Percentiles rank a stretch among this genome's conserved stretches.
These are phyloP conservation scores for Opeltia flavorubescens DNA, from an alignment of 495 filamentous ascomycete genomes.

Conservation along the genomic window DNA sequence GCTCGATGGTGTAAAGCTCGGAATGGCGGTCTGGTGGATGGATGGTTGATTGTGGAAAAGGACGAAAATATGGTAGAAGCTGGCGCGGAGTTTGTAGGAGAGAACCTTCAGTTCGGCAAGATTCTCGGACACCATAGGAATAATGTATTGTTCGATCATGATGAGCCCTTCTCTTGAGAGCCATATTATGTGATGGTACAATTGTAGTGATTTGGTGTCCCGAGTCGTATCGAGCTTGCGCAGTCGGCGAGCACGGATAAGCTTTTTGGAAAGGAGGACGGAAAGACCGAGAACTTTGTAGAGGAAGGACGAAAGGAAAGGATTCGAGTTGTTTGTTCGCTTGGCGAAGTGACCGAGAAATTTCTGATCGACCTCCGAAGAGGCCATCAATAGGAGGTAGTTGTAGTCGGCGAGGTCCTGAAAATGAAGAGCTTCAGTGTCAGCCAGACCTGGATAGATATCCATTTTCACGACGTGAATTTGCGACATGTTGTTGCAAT, in stretches of 20 bases:
- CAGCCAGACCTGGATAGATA: conserved; percentile 1
- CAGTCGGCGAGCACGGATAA: conserved; percentile 67
- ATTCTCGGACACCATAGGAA: conserved; percentile 59
- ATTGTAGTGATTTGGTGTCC: conserved; percentile 64
- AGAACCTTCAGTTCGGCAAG: conserved; percentile 69
- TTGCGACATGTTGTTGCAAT: not conserved
- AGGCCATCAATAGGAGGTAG: conserved; percentile 61
- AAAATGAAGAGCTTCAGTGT: conserved; percentile 3
- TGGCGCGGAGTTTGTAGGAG: conserved; percentile 79
- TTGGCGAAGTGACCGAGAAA: conserved; percentile 79
- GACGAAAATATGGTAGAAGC: conserved; percentile 93
- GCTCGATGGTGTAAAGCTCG: conserved; percentile 18
- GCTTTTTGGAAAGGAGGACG: conserved; percentile 72
- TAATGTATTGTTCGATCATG: conserved; percentile 72
- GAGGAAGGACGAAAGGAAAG: conserved; percentile 62
- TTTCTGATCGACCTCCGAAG: conserved; percentile 93
- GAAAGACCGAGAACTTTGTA: conserved; percentile 86
- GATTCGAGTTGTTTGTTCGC: conserved; percentile 53
- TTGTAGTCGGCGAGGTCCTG: conserved; percentile 9
- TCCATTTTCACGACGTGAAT: not conserved
- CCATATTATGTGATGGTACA: conserved; percentile 84
- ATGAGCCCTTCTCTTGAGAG: conserved; percentile 81
- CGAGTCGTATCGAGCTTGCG: conserved; percentile 70
- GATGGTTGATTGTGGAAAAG: conserved; percentile 76
- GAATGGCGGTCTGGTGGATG: conserved; percentile 31